phyloP scores from a whole-genome alignment of 179 eudicot species.

The Gypsophila paniculata region DNA sequence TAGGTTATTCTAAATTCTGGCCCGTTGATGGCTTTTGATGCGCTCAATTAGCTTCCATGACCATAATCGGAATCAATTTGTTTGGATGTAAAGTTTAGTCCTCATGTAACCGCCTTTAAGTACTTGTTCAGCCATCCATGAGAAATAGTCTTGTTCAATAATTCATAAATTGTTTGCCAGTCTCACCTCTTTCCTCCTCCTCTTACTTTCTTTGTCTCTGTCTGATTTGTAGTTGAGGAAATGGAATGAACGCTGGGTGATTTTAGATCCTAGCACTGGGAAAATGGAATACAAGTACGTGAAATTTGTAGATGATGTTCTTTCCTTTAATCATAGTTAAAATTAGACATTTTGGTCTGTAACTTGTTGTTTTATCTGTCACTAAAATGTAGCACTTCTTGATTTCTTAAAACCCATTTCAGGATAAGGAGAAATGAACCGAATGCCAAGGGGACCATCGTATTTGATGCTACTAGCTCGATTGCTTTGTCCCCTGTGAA shows the following conservation, averaged over 20 bases:
- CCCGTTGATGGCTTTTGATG: not conserved
- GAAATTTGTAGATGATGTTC: not conserved
- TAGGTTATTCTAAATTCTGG: not conserved
- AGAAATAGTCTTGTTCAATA: not conserved
- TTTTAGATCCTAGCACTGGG: slow-evolving; percentile 95
- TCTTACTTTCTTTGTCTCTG: not conserved
- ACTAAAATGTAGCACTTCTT: not conserved
- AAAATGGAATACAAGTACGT: slow-evolving; percentile 98
- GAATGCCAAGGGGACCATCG: slow-evolving; percentile 69
- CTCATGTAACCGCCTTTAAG: not conserved
- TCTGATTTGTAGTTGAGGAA: slow-evolving; percentile 60
- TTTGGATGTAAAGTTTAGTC: not conserved
- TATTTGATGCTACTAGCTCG: slow-evolving; percentile 85
- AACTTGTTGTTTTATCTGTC: slow-evolving; percentile 16
- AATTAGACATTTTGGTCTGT: not conserved
- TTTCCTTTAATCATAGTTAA: not conserved
- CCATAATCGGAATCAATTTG: not conserved
- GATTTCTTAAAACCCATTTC: slow-evolving; percentile 20
- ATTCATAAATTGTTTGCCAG: not conserved
- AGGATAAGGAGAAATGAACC: slow-evolving; percentile 94
- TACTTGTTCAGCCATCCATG: slow-evolving; percentile 2
- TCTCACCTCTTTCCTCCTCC: slow-evolving; percentile 12
- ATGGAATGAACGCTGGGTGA: slow-evolving; percentile 99
- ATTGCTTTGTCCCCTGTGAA: slow-evolving; percentile 89
- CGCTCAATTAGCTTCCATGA: not conserved